Evolutionary conservation across 305 asterid species (phyloP).

Genomic region (Euphrasia arctica): DNA sequence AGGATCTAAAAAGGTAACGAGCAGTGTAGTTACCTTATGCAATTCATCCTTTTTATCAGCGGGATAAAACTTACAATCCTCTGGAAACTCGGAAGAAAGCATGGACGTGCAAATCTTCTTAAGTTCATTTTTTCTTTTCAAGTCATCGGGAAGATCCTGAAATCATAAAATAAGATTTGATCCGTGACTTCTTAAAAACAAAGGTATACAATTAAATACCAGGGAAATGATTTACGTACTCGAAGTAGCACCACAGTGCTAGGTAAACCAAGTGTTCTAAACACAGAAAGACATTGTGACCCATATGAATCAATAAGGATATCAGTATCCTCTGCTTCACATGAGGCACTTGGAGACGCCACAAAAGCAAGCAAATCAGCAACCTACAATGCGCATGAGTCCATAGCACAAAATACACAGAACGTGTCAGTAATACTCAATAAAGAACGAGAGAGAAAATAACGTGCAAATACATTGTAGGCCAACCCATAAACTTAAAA

Average conservation of each 20-base stretch:
- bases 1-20: slow-evolving; percentile 4
- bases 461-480: not conserved
- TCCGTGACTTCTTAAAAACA: not conserved
- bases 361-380: slow-evolving; percentile 98
- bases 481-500: slow-evolving; percentile 13
- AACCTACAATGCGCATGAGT: slow-evolving; percentile 42
- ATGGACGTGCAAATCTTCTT: slow-evolving; percentile 63
- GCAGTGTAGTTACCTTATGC: slow-evolving; percentile 58
- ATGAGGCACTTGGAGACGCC: slow-evolving; percentile 61
- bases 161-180: slow-evolving; percentile 25
- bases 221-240: slow-evolving; percentile 41
- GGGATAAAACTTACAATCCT: slow-evolving; percentile 77
- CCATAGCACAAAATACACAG: slow-evolving; percentile 10
- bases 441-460: no score
- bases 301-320: slow-evolving; percentile 84
- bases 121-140: slow-evolving; percentile 62
- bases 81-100: slow-evolving; percentile 87
- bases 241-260: slow-evolving; percentile 88
- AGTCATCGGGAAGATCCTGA: slow-evolving; percentile 73
- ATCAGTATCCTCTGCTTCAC: slow-evolving; percentile 43
- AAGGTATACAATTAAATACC: slow-evolving; percentile 1
- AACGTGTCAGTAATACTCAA: slow-evolving; percentile 14
- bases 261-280: slow-evolving; percentile 87
- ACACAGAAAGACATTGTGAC: slow-evolving; percentile 81
- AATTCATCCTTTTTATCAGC: slow-evolving; percentile 83